Percentiles rank a stretch among this genome's conserved stretches.
Conservation (phyloP, 768 basidiomycete genomes). For the Lactarius psammicola region DNA sequence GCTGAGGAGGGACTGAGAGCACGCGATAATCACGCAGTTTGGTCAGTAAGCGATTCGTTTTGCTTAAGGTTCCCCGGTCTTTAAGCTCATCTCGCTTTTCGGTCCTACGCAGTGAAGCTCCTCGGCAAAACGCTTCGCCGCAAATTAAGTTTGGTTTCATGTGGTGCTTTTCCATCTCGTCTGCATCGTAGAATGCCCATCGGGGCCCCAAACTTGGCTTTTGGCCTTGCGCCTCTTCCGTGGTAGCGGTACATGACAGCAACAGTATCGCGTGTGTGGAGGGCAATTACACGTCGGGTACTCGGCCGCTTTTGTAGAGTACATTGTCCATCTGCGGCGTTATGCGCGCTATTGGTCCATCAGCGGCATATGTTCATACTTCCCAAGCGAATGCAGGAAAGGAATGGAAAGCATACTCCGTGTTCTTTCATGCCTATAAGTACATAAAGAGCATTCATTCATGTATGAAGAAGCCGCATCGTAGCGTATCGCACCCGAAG, state of each 20-base stretch:
- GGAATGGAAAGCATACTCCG: slow-evolving; percentile 14
- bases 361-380: slow-evolving; percentile 6
- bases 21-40: slow-evolving; percentile 18
- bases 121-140: slow-evolving; percentile 5
- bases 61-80: slow-evolving; percentile 6
- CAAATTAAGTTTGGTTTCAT: neutral
- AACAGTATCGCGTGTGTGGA: neutral
- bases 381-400: slow-evolving; percentile 10
- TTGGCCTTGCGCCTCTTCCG: slow-evolving; percentile 12
- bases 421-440: neutral
- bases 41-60: slow-evolving; percentile 3
- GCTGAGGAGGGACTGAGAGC: slow-evolving; percentile 47
- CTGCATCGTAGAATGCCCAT: neutral
- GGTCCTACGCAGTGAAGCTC: neutral
- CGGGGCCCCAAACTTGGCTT: slow-evolving; percentile 4
- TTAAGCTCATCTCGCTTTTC: slow-evolving; percentile 14
- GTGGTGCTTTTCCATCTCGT: neutral
- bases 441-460: slow-evolving; percentile 1
- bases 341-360: slow-evolving; percentile 5
- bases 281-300: neutral
- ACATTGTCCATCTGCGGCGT: slow-evolving; percentile 17
- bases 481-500: neutral
- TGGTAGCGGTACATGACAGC: slow-evolving; percentile 3
- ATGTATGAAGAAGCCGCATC: slow-evolving; percentile 4
- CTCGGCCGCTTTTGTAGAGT: slow-evolving; percentile 7